Percentiles rank a stretch among this genome's conserved stretches.
Conservation (phyloP, 371 early-diverging fungal genomes). For the Thermomucor indicae-seudaticae region DNA sequence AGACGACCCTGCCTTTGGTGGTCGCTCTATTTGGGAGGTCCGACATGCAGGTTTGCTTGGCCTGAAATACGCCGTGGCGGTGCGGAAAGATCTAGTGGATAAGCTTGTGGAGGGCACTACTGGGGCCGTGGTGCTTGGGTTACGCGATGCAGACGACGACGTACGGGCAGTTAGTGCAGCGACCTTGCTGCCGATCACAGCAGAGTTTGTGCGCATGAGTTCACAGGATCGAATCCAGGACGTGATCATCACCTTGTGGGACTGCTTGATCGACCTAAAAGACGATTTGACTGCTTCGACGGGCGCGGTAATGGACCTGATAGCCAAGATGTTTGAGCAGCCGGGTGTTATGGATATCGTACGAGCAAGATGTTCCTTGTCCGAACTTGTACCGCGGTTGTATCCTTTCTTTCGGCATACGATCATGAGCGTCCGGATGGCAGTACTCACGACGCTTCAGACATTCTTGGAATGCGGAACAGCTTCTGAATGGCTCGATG, state of each 20-base stretch:
- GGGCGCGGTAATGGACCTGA: conserved; percentile 89
- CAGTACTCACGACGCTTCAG: conserved; percentile 77
- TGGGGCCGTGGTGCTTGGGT: conserved; percentile 50
- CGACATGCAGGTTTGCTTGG: conserved; percentile 93
- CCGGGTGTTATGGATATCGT: conserved; percentile 60
- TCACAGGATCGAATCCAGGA: conserved; percentile 58
- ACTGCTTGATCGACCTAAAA: conserved; percentile 73
- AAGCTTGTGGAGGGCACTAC: conserved; percentile 61
- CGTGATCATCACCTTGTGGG: conserved; percentile 82
- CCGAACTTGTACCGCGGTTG: conserved; percentile 75
- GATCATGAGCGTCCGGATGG: conserved; percentile 79
- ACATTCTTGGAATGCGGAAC: conserved; percentile 73
- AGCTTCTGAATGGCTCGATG: conserved; percentile 72
- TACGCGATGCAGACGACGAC: conserved; percentile 88
- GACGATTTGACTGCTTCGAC: conserved; percentile 94
- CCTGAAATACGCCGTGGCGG: conserved; percentile 93
- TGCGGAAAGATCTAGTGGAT: conserved; percentile 80
- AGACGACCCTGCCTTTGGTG: conserved; percentile 39
- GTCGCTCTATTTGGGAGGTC: conserved; percentile 82
- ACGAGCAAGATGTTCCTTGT: conserved; percentile 46
- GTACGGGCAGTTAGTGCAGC: conserved; percentile 91
- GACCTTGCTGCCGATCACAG: conserved; percentile 84
- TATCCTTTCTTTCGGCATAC: conserved; percentile 95
- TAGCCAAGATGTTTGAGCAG: conserved; percentile 77
- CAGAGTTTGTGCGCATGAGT: conserved; percentile 66